Evolutionary conservation across 345 rosid species (phyloP), one percentile per base, ranked within the genome.

Genomic region (Capsella bursapastoris): DNA sequence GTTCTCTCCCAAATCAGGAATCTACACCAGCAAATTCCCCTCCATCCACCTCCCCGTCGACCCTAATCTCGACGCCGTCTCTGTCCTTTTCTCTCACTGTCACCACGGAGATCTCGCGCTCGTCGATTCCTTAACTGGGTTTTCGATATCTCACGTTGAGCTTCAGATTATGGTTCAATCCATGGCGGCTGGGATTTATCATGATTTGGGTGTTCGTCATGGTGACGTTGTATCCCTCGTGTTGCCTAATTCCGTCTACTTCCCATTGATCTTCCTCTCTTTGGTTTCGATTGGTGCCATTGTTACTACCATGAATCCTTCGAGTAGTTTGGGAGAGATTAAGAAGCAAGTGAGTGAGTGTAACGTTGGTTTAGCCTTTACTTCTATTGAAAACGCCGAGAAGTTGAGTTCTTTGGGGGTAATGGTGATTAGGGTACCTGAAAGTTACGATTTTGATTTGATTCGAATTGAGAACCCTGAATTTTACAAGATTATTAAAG

Each of bases 201-300:
- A 60, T 41, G 34, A 45, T 3, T 15, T 81, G 22, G 92, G 96
- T 34, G 47, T 91, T 40, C 76, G 68, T 2, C 82, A 81, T 79
- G 92, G 96, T 68, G 91, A 93, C 44, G 86, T 84, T 29, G 91
- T 93, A 14, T 76, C 89, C 52, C 80, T 91, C 71, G 62, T 89
- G 58, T 64, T 89, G 72, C 96, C 96, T 34, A 93, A 91, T 72
- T 88, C 92, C 41, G 64, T 89, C 59, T 79, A 86, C 74, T 84
- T 83, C 31, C 98, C 96, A 0, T 2, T 89, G 15, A 62, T 88
- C 43, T 86, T 89, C 79, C 71, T 91, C 64, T 88, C 87, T 7
- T 79, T 84, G 82, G 43, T 93, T 7, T 79, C 82, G 16, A 55
- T 86, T 44, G 96, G 97, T 31, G 94, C 87, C 9, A 57, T 86